Percentiles rank a stretch among this genome's conserved stretches.
Evolutionary conservation across 108 stramenopile genomes (phyloP).

Genomic region (Cyclostephanos tholiformis): DNA sequence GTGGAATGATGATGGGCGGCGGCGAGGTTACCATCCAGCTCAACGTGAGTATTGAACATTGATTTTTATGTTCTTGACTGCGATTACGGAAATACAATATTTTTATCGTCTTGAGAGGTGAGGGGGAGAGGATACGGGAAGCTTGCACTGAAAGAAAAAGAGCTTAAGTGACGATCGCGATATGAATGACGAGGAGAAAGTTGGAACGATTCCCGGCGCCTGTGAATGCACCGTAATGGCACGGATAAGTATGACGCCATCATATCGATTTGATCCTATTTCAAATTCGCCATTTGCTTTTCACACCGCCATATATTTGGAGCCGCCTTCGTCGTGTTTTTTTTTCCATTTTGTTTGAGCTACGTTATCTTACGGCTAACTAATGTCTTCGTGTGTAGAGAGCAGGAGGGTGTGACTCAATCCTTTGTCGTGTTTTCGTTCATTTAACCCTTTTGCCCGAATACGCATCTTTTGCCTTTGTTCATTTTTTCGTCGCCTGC

Average conservation of each 20-base stretch:
- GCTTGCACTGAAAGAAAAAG: background rate
- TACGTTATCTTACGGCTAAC: conserved; percentile 9
- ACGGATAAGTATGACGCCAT: conserved; percentile 24
- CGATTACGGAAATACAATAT: background rate
- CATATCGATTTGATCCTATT: background rate
- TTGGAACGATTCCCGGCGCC: too few relatives aligned
- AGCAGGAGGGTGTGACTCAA: conserved; percentile 15
- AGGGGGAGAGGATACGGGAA: background rate
- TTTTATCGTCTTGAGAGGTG: background rate
- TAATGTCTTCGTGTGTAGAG: background rate
- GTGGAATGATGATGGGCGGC: conserved; percentile 17
- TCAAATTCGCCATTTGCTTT: conserved; percentile 16
- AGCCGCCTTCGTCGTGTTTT: conserved; percentile 9
- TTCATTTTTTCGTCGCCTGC: background rate
- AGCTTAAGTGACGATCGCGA: background rate
- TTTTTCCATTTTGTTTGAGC: background rate
- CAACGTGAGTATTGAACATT: conserved; percentile 53
- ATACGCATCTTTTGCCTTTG: background rate
- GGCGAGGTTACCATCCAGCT: conserved; percentile 68
- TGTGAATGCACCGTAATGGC: background rate
- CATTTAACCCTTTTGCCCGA: background rate
- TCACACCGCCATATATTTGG: conserved; percentile 3
- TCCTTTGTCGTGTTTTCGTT: background rate
- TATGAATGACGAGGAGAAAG: background rate
- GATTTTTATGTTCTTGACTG: background rate